Evolutionary conservation across 345 rosid genomes (phyloP), one percentile per base, ranked within the genome.

Genomic region (Populus tremula): DNA sequence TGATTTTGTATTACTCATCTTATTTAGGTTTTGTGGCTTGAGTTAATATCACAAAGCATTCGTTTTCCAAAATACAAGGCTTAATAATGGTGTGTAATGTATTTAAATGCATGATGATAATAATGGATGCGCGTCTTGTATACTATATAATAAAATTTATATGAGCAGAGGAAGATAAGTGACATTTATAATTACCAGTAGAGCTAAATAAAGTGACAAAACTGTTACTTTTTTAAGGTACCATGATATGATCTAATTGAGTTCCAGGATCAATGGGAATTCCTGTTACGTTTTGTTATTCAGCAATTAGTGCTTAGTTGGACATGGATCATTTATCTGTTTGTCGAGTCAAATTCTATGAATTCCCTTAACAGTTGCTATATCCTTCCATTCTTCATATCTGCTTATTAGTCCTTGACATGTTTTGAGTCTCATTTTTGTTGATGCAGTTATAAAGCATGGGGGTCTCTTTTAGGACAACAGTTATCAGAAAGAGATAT

Each of bases 381-480:
- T 41, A 41, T 62, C 43, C 69, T 50, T 65, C 6, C 59, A 23
- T 41, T 59, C 21, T 56, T 17, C 66, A n/a, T 73, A 38, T 69
- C 72, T 70, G 49, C 35, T 69, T 31, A 29, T 59, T 23, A 74
- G 67, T 67, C 17, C 33, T 25, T 70, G 50, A 68, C 70, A n/a
- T 74, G 76, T 81, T 80, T 67, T 77, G 71, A 31, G 70, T 43
- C 43, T 69, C 45, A 77, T 62, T 83, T 47, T 54, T 76, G 72
- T 81, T 87, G 72, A 79, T 89, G 84, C 91, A 96, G 99, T 74
- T 92, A 96, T 70, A 96, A 92, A 84, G 98, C 97, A 49, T 93
- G 99, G 99, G 98, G 99, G 71, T 92, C 96, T 77, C 99, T 96
- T 70, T 87, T 96, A 76, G 99, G 99, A 75, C 93, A 89, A 75